Base-by-base conservation (phyloP, 148 eudicot genomes). In the Talinum fruticosum region DNA sequence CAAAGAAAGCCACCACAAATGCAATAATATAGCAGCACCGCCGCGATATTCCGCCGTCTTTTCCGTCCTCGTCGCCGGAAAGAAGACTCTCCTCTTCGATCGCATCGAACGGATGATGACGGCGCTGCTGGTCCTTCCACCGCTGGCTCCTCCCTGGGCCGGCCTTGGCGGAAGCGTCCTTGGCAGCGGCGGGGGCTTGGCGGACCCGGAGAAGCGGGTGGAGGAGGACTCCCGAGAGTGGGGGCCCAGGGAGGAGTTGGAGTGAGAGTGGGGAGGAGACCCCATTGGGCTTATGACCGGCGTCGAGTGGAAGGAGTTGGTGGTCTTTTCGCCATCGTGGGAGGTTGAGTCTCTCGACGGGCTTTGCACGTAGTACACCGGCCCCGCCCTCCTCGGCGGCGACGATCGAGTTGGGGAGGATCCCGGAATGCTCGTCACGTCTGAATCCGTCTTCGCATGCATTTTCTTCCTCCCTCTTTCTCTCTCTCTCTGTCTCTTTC, bases 371-470 rank as follows among this genome's bases (percentile, higher is more conserved):
- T 92, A 95, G 87, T 95, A 95, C 5, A 84, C 93, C 10, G 85
- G 84, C 36, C 87, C 87, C 28, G 66, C 76, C 36, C 80, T 67
- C 2, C 88, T 84, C 10, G 87, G 72, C 2, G 92, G 90, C 3
- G 92, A 88, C 1, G 92, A 88, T 24, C 87, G 64, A 2, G 87
- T 85, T 7, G 97, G 95, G 15, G 98, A 89, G 7, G 98, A 94
- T 1, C 88, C 86, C 0, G 89, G 88, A 5, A 87, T 57, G 87
- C 96, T 90, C 18, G 95, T 90, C 53, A 41, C 91, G 54, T 94
- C 97, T 5, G 98, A 94, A 74, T 94, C 97, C 23, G 97, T 90
- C 66, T 94, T 94, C 8, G 85, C 87, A 59, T 89, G 97, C 93
- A 86, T 86, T 75, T 65, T 51, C 23, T 6, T 2, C 59, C 12